phyloP scores from a whole-genome alignment of 495 filamentous ascomycete genomes.

The Lasiosphaeria hispida region DNA sequence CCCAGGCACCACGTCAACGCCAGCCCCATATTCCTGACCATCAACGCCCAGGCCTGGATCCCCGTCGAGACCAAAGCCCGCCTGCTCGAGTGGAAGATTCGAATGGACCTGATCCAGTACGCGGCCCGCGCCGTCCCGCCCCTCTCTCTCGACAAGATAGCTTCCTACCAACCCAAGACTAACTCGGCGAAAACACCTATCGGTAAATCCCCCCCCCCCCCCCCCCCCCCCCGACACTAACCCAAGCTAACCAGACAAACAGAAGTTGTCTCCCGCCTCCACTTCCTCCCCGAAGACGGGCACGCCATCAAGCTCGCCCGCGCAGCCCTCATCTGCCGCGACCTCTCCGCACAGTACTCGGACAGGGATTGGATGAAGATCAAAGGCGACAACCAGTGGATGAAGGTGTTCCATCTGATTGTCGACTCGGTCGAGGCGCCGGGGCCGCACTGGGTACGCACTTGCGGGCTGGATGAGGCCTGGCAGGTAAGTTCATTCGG shows the following conservation, averaged over 20 bases:
- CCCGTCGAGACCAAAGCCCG: constrained; percentile 52
- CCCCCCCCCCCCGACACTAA: not conserved
- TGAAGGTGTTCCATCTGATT: constrained; percentile 63
- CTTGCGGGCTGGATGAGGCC: constrained; percentile 55
- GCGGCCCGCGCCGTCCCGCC: constrained; percentile 57
- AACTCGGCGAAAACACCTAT: not conserved
- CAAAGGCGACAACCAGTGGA: constrained; percentile 65
- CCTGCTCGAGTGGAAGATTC: constrained; percentile 72
- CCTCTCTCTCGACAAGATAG: constrained; percentile 54
- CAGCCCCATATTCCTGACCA: constrained; percentile 36
- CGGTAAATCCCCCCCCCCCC: not conserved
- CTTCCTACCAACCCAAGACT: constrained; percentile 46
- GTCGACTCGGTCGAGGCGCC: constrained; percentile 53
- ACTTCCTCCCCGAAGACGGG: constrained; percentile 66
- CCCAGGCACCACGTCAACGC: constrained; percentile 45
- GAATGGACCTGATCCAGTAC: constrained; percentile 67
- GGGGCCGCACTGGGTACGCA: constrained; percentile 52
- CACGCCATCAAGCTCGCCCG: constrained; percentile 73
- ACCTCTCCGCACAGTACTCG: constrained; percentile 30
- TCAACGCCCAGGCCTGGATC: constrained; percentile 43
- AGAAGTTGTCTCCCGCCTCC: constrained; percentile 55
- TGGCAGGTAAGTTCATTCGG: constrained; percentile 43
- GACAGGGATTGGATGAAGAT: constrained; percentile 51
- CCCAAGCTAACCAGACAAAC: not conserved
- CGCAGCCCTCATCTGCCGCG: constrained; percentile 52